Evolutionary conservation across 306 rosid species (phyloP).

Genomic region (Castanea crenata): DNA sequence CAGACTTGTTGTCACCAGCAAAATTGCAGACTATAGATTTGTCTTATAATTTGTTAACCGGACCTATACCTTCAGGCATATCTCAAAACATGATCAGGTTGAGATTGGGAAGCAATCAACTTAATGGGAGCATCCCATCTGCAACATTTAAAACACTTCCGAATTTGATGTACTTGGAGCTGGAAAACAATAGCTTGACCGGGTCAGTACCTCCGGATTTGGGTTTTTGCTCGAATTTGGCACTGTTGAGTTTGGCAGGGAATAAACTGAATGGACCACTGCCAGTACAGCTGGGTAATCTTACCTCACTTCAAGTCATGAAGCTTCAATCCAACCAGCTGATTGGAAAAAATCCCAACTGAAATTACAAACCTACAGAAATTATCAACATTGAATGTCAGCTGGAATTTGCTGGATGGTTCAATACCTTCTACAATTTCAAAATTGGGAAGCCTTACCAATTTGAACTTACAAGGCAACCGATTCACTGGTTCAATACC

Average conservation of each 20-base stretch:
- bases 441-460: conserved; percentile 27
- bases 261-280: conserved; percentile 48
- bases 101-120: conserved; percentile 62
- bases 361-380: conserved; percentile 23
- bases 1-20: conserved; percentile 41
- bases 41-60: conserved; percentile 43
- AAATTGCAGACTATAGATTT: conserved; percentile 55
- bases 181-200: conserved; percentile 46
- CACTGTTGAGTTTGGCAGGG: conserved; percentile 65
- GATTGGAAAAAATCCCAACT: conserved; percentile 52
- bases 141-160: background rate
- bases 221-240: conserved; percentile 43
- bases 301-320: conserved; percentile 54
- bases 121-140: conserved; percentile 43
- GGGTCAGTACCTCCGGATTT: conserved; percentile 51
- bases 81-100: conserved; percentile 53
- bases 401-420: conserved; percentile 66
- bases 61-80: conserved; percentile 41
- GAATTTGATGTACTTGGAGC: conserved; percentile 55
- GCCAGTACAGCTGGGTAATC: conserved; percentile 53
- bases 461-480: conserved; percentile 55
- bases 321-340: conserved; percentile 57
- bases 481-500: conserved; percentile 61
- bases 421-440: conserved; percentile 50
- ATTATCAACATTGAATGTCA: conserved; percentile 50